Evolutionary conservation across 371 early-diverging fungal species (phyloP), one percentile per base, ranked within the genome.

Genomic region (Mucor saturninus): DNA sequence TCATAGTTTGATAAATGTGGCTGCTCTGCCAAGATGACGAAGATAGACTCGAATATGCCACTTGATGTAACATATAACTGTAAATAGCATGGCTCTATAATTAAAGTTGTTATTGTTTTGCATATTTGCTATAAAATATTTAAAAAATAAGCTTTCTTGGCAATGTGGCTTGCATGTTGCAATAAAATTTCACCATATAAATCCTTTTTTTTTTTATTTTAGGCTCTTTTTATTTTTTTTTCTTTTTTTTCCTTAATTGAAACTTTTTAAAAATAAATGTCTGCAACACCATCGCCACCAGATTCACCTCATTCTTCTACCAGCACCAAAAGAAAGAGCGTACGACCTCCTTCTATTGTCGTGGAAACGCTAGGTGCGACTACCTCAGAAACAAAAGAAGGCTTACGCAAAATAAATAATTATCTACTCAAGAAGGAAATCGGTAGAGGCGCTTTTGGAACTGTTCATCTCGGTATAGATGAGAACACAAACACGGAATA

Each of bases 381-480:
- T 15, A 79, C 90, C 2, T 79, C 74, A 15, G 92, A 93, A 64
- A 86, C 81, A 21, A 82, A 81, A 32, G 86, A 89, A 51, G 94
- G 94, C 13, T 61, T 75, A 9, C 77, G 83, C 32, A 83, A 85
- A 40, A 77, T 96, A 59, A 95, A 93, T 77, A 88, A 96, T 57
- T 98, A 97, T 65, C 59, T 84, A 6, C 61, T 98, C 5, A 79
- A 83, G 56, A 74, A 85, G 48, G 81, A 83, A 55, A 86, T 98
- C 43, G 98, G 98, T 7, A 77, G 85, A 26, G 98, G 98, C 40
- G 86, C 91, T 30, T 97, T 84, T 73, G 98, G 98, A 13, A 91
- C 87, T 7, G 98, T 98, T 0, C 87, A 91, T 72, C 77, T 90
- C 29, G 94, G 86, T 38, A 71, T 84, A 32, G 91, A 93, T 78